Base-by-base conservation (phyloP, 2,329 filamentous ascomycete species). In the Fusarium napiforme region DNA sequence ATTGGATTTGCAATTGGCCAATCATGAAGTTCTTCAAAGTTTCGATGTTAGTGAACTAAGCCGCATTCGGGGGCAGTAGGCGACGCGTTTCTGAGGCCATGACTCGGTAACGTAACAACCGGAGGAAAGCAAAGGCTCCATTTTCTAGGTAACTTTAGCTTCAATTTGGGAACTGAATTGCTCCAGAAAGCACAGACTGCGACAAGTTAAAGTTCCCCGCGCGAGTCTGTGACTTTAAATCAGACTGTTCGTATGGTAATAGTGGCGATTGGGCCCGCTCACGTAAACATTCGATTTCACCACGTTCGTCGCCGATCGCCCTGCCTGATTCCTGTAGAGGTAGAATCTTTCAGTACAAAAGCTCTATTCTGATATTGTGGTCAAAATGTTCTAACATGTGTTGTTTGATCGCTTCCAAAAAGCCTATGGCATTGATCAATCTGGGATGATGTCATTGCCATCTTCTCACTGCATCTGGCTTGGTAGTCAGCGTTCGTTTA, bases 41-140 rank as follows among this genome's bases (percentile, higher is more conserved):
- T 43, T 37, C 15, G n/a, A n/a, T 14, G 43, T 9, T 9, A 9
- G 3, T 10, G 1, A 4, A 23, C 64, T 55, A 68, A 6, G 14
- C 65, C 64, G 2, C 1, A 30, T 68, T 10, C 1, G 42, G 60
- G 65, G 65, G 56, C 2, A 1, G 39, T 63, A 68, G 56, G 64
- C 65, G 65, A 69, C 65, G 5, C 11, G 15, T 18, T 30, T 39
- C 36, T 47, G 32, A 62, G 30, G 19, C 32, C 64, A 68, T 68
- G 64, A 68, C 65, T 68, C 65, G 56, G 64, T 26, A 42, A 30
- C 37, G 43, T 49, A 64, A 61, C 43, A 64, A 28, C 34, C 45
- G 28, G 42, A 11, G 42, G 11, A 36, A 26, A 52, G 49, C 18
- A 39, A n/a, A 5, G 55, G 26, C 42, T 67, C 63, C 43, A 18